Percentiles rank a stretch among this genome's conserved stretches.
Conservation (phyloP, 257 asterid species). For the Petunia axillaris region DNA sequence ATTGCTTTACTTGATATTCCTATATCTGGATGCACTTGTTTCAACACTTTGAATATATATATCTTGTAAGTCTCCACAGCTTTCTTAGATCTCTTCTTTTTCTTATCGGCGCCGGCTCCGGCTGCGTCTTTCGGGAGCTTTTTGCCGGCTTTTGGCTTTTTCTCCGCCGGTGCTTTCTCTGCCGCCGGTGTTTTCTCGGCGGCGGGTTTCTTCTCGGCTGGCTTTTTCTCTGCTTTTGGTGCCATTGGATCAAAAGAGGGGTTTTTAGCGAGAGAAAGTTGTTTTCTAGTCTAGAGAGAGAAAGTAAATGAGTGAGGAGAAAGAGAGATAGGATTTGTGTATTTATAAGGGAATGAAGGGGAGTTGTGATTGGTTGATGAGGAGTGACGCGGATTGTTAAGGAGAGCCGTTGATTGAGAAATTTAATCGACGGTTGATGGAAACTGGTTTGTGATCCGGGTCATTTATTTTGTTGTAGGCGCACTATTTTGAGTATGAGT, state of each 20-base stretch:
- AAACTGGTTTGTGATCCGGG: neutral
- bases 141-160: slow-evolving; percentile 33
- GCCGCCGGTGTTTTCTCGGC: slow-evolving; percentile 31
- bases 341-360: neutral
- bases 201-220: slow-evolving; percentile 36
- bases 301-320: neutral
- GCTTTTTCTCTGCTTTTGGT: slow-evolving; percentile 32
- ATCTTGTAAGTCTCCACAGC: slow-evolving; percentile 34
- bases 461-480: neutral
- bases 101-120: slow-evolving; percentile 18
- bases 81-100: slow-evolving; percentile 36
- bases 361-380: neutral
- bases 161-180: slow-evolving; percentile 30
- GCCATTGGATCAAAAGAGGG: slow-evolving; percentile 20
- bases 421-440: neutral
- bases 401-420: neutral
- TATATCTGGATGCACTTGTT: slow-evolving; percentile 34
- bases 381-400: neutral
- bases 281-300: neutral
- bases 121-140: slow-evolving; percentile 30
- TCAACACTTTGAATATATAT: slow-evolving; percentile 37
- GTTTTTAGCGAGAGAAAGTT: neutral
- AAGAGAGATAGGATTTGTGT: neutral
- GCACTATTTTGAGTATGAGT: no score
- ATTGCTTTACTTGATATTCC: slow-evolving; percentile 31